These are phyloP conservation scores for Trametes versicolor DNA, from an alignment of 1,284 basidiomycete species.

Conservation along the genomic window DNA sequence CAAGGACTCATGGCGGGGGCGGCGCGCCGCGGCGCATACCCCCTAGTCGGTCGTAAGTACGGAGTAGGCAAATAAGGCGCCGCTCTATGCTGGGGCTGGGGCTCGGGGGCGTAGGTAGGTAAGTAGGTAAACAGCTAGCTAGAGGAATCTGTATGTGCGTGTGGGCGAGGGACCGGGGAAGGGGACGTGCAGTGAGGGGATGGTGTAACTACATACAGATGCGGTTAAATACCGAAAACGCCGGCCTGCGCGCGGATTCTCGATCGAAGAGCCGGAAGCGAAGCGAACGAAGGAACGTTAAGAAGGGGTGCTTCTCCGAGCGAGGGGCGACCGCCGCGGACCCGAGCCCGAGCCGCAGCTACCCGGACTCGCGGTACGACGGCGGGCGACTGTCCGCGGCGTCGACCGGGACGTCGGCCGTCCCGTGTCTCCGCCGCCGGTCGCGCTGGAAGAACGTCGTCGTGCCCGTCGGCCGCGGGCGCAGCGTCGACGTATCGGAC, in stretches of 20 bases:
- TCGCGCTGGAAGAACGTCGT: constrained; percentile 21
- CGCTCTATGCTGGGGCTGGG: not conserved
- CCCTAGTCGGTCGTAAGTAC: not conserved
- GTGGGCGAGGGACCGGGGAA: not conserved
- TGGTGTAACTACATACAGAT: not conserved
- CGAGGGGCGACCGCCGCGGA: not conserved
- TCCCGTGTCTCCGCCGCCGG: constrained; percentile 22
- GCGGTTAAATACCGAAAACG: constrained; percentile 1
- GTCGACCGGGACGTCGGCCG: constrained; percentile 31
- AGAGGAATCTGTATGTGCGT: not conserved
- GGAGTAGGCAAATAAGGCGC: not conserved
- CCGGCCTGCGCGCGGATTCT: not conserved
- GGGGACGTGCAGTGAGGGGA: no score
- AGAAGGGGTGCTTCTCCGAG: not conserved
- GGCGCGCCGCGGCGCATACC: not conserved
- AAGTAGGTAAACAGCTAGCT: not conserved
- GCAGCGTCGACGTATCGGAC: not conserved
- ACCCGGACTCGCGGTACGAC: constrained; percentile 24
- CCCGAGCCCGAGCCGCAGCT: not conserved
- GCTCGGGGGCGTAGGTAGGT: constrained; percentile 5
- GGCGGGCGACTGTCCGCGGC: constrained; percentile 24
- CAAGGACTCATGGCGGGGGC: not conserved
- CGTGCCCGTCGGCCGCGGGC: constrained; percentile 2
- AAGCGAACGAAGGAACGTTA: not conserved
- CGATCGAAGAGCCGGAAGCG: not conserved